A percentile compares a stretch with the other conserved stretches of the same genome.
Conservation (phyloP, 2,329 filamentous ascomycete genomes). For the Neopestalotiopsis clavispora region DNA sequence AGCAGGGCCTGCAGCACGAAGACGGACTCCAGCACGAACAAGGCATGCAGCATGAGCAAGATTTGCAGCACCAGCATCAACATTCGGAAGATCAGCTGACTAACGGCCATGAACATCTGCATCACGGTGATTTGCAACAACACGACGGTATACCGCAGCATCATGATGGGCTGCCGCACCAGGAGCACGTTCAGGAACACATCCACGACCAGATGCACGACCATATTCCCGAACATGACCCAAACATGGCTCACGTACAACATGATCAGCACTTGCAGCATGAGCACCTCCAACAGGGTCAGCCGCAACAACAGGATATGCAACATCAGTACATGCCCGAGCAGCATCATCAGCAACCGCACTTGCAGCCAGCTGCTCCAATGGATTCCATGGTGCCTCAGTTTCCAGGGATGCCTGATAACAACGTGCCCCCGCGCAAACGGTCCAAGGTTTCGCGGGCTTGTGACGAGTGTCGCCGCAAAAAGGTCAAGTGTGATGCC, state of each 20-base stretch:
- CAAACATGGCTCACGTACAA: conserved; percentile 4
- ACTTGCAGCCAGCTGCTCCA: conserved; percentile 31
- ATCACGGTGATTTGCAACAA: conserved; percentile 16
- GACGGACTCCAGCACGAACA: conserved; percentile 18
- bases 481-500: conserved; percentile 90
- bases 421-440: conserved; percentile 72
- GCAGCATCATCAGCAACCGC: conserved; percentile 36
- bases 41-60: conserved; percentile 14
- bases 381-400: conserved; percentile 36
- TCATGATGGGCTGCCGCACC: conserved; percentile 17
- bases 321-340: conserved; percentile 23
- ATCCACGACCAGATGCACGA: conserved; percentile 18
- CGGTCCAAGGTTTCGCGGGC: conserved; percentile 86
- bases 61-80: conserved; percentile 3
- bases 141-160: conserved; percentile 17
- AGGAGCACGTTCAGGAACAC: conserved; percentile 16
- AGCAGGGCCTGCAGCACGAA: conserved; percentile 19
- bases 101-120: conserved; percentile 15
- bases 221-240: conserved; percentile 19
- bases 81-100: conserved; percentile 15
- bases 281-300: conserved; percentile 28
- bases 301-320: conserved; percentile 23
- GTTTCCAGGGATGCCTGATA: conserved; percentile 35
- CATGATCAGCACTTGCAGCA: conserved; percentile 20
- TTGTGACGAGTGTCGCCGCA: conserved; percentile 86